These are phyloP conservation scores for Simmondsia chinensis DNA, from an alignment of 148 eudicot genomes.

Conservation along the genomic window DNA sequence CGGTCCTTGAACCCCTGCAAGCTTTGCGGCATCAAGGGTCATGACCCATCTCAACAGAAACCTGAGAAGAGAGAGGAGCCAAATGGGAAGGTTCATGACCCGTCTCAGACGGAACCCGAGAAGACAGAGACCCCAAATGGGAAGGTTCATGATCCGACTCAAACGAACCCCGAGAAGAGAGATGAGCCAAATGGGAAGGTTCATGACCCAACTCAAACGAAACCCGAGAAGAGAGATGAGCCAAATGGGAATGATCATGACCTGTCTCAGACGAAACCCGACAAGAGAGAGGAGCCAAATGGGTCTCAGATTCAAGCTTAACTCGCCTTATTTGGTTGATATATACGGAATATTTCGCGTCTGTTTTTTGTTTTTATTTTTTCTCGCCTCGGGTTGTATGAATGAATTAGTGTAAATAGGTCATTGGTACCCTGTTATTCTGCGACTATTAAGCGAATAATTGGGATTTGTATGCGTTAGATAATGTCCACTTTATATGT, in stretches of 20 bases:
- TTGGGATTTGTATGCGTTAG: constrained; percentile 19
- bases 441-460: constrained; percentile 47
- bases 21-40: constrained; percentile 43
- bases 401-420: constrained; percentile 55
- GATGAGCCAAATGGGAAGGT: too few species aligned
- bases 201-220: constrained; percentile 15
- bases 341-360: too few species aligned
- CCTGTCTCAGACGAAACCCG: constrained; percentile 18
- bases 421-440: constrained; percentile 24
- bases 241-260: constrained; percentile 14
- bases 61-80: constrained; percentile 17
- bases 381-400: too few species aligned
- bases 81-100: constrained; percentile 13
- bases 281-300: constrained; percentile 21
- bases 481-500: constrained; percentile 10
- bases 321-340: constrained; percentile 1
- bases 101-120: constrained; percentile 17
- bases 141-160: constrained; percentile 17
- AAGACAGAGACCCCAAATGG: too few species aligned
- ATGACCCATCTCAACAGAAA: constrained; percentile 17
- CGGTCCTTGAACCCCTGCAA: constrained; percentile 65
- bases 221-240: constrained; percentile 20
- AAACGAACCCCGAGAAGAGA: constrained; percentile 17
- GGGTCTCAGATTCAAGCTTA: constrained; percentile 8
- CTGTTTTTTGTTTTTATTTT: constrained; percentile 5